Percentiles rank a stretch among this genome's conserved stretches.
phyloP scores from a whole-genome alignment of 805 yeast genomes.

The Cyberlindnera amylophila region DNA sequence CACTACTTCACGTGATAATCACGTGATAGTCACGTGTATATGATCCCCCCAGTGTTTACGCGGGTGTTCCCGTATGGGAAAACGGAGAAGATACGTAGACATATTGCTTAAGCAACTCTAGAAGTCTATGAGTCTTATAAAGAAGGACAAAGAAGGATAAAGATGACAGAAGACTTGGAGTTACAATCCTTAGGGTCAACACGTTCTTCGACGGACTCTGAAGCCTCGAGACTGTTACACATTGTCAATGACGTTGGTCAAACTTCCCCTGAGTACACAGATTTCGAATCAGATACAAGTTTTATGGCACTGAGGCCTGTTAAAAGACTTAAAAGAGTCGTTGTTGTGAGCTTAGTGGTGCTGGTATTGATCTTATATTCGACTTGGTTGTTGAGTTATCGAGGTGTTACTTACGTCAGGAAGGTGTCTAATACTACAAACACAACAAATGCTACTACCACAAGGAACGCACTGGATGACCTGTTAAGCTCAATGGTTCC shows the following conservation, averaged over 20 bases:
- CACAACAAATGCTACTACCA: neutral
- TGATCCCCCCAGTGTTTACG: no score
- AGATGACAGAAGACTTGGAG: no score
- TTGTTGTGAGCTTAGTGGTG: neutral
- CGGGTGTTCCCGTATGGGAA: no score
- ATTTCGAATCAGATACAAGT: slow-evolving; percentile 5
- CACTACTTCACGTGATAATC: no score
- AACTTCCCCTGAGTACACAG: slow-evolving; percentile 7
- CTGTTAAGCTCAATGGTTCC: slow-evolving; percentile 3
- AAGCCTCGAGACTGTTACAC: slow-evolving; percentile 7
- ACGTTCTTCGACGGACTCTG: slow-evolving; percentile 10
- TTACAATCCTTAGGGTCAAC: no score
- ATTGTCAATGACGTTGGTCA: slow-evolving; percentile 10
- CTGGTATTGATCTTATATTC: slow-evolving; percentile 11
- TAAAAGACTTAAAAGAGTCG: slow-evolving; percentile 7
- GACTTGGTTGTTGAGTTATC: slow-evolving; percentile 13
- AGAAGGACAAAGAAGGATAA: no score
- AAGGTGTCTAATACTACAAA: neutral
- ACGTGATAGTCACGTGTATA: no score
- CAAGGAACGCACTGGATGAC: neutral
- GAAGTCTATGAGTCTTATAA: no score
- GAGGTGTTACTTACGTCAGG: no score
- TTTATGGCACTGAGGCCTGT: slow-evolving; percentile 4
- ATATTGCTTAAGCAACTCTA: no score
- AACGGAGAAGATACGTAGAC: no score